These are phyloP conservation scores for Malus hybrid DNA, from an alignment of 331 rosid genomes.

Conservation along the genomic window DNA sequence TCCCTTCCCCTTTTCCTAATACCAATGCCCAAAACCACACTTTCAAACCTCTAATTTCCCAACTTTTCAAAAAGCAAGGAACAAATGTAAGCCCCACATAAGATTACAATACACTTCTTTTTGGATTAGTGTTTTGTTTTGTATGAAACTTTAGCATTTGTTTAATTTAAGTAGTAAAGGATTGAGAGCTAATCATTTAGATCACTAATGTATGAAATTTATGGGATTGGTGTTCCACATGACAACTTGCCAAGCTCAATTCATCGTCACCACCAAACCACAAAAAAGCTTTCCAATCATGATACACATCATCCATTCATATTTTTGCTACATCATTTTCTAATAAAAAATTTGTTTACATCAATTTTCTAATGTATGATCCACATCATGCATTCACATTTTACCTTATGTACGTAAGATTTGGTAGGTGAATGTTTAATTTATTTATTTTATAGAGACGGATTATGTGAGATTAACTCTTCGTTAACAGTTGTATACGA, in stretches of 20 bases:
- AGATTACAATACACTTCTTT: constrained; percentile 22
- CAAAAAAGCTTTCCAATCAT: constrained; percentile 10
- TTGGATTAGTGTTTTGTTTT: constrained; percentile 29
- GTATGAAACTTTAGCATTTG: constrained; percentile 25
- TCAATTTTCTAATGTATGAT: too few species aligned
- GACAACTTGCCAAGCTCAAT: constrained; percentile 18
- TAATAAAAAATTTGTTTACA: not conserved
- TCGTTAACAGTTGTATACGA: too few species aligned
- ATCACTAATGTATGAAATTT: constrained; percentile 30
- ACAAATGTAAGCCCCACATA: constrained; percentile 27
- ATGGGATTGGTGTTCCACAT: constrained; percentile 44
- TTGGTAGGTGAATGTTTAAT: too few species aligned
- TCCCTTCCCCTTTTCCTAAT: constrained; percentile 48
- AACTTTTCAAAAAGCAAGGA: constrained; percentile 59
- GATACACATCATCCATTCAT: constrained; percentile 4
- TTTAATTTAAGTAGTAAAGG: constrained; percentile 15
- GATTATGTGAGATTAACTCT: too few species aligned
- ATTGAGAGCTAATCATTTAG: constrained; percentile 50
- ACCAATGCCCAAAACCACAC: constrained; percentile 47
- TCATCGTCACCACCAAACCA: constrained; percentile 9
- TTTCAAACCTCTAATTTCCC: constrained; percentile 55
- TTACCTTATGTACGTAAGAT: too few species aligned
- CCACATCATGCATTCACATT: too few species aligned
- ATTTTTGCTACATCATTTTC: not conserved
- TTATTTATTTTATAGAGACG: too few species aligned